Evolutionary conservation across 2,329 filamentous ascomycete genomes (phyloP), one percentile per base, ranked within the genome.

Genomic region (Canariomyces notabilis): DNA sequence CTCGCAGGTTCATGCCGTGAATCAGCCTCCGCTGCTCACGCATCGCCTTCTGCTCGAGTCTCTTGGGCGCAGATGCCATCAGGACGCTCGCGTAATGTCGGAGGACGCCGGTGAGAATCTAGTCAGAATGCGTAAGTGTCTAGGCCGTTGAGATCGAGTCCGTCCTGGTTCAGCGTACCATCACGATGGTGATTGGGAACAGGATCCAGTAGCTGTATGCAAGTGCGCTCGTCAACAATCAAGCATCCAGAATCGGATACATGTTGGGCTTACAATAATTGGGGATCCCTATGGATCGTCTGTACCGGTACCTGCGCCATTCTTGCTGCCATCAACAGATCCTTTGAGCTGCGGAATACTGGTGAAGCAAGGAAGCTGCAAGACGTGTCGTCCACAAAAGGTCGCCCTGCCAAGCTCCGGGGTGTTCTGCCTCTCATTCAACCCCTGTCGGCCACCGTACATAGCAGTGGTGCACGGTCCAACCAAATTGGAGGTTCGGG

Each of bases 281-380:
- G 90, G 63, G 93, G 91, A 85, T 98, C 94, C 80, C 93, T 73
- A 73, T 95, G 87, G 80, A 98, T 96, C 74, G 89, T 93, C 76
- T 98, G 93, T 59, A 88, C 84, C 56, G 86, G 79, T 57, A 85
- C 76, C 72, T 93, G 83, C 60, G 86, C 85, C 91, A 97, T 97
- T n/a, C 42, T 35, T 66, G 39, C 46, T 36, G 31, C 54, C 37
- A 16, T 20, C 16, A 29, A 43, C 23, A 26, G 21, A 16, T 36
- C 54, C 32, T 20, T 36, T 36, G n/a, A 20, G 34, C 12, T 16
- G 33, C 15, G n/a, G n/a, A 16, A 16, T 44, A 42, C 26, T 34
- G 37, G 31, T 31, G 39, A 37, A 34, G n/a, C 9, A 15, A 36
- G 39, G 40, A 34, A 18, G 34, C 22, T 42, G 23, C 21, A 37